Base-by-base conservation (phyloP, 129 eudicot genomes). In the Lonicera japonica region DNA sequence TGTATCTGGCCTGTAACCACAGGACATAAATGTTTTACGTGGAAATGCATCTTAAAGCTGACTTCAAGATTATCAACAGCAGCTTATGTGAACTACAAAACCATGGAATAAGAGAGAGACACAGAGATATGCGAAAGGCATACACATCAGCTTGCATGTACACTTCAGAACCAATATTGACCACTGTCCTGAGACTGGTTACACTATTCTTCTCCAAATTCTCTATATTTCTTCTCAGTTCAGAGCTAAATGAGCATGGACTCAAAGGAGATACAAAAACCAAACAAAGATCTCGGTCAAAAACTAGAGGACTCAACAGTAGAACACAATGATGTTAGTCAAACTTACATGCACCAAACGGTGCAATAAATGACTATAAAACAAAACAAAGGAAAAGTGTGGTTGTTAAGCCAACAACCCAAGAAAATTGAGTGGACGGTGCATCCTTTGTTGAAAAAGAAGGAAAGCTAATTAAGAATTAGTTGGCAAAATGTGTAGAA, bases 141-240 rank as follows among this genome's bases (percentile, higher is more conserved):
- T 92, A 92, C 98, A 87, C 96, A 38, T 92, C 91, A 53, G 98
- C 98, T 80, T 92, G 96, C 70, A 70, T 70, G 25, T 92, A 92
- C 23, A 92, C 96, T 85, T 92, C 98, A 54, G 98, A 87, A 21
- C 96, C 98, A 55, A 92, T 82, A 82, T 82, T 87, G 64, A 87
- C 95, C 84, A 87, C 52, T 47, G 98, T 80, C 75, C 83, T 82
- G 59, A 92, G 75, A 68, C 84, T 84, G 60, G 95, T 87, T 40
- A 92, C 86, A 69, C 86, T 80, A 60, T 92, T 77, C 77, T 87
- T 82, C 83, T 92, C 96, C 74, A 92, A 63, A 67, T 80, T 92
- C 82, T 92, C 91, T 18, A 92, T 79, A 67, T 85, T 87, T 60
- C 59, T 80, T 43, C 73, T 80, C 67, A 92, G 69, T 63, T 92